Base-by-base conservation (phyloP, 257 asterid genomes). In the Capsicum chinense region DNA sequence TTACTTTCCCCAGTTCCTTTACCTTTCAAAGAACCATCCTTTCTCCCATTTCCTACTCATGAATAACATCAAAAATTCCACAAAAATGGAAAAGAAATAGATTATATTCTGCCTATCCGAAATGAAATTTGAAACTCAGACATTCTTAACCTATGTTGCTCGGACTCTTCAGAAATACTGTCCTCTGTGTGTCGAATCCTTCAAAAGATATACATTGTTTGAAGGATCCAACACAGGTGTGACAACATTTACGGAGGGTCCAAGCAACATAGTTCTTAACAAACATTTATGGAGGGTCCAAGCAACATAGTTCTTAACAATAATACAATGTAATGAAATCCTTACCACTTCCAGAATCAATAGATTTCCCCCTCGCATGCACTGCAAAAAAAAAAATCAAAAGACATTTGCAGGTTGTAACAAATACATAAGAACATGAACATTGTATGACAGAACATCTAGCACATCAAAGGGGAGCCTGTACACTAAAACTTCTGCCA, bases 331-430 rank as follows among this genome's bases (percentile, higher is more conserved):
- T 4, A 52, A 78, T 1, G 12, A 78, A 70, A 9, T 74, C 68
- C 91, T 88, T 80, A 93, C 91, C 92, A 56, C 62, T 87, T 83
- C 84, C 88, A 56, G 85, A 79, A 26, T 82, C 88, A 71, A 70
- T 60, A 5, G 84, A 85, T 87, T 89, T 89, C 56, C 89, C 74
- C 87, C 87, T 90, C 56, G 80, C 87, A 54, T 88, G 70, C 89
- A 83, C 90, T 92, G 89, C 91, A 78, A 14, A 26, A 26, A 26
- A 26, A 26, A 26, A 1, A 26, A 26, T 26, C 33, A 26, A 26
- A 78, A 14, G 58, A 66, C n/a, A 33, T 15, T 47, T 78, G 5
- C 48, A 86, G 63, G 59, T 78, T 83, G 83, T 67, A 17, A 37
- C 35, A 86, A 84, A 57, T 81, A 69, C 21, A 63, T 35, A 37